Evolutionary conservation across 1,284 basidiomycete genomes (phyloP), one percentile per base, ranked within the genome.

Genomic region (Trametes polyzona): DNA sequence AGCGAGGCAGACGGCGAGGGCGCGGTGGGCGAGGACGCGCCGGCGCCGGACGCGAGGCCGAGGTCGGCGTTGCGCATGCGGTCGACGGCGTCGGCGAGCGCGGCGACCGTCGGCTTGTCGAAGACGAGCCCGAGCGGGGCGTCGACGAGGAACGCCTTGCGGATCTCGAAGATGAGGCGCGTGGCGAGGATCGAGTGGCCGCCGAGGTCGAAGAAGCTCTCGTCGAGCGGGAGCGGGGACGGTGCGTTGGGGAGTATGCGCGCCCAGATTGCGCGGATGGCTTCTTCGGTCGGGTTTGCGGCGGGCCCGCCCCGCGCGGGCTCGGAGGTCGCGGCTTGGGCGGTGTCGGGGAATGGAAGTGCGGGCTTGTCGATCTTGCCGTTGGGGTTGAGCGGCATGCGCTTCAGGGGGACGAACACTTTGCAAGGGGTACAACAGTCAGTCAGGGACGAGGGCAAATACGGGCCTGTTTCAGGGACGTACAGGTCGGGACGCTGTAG

Each of bases 321-420:
- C 14, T 77, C 70, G 26, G 66, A 65, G 23, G 77, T 67, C 19
- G 80, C 80, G 3, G 84, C 84, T 55, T 94, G 87, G 2, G 90
- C 93, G 1, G 97, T 99, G 74, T 99, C 97, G 1, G 97, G 97
- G 90, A 99, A 99, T 14, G 97, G 97, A 47, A 99, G 84, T 0
- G 95, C 93, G 0, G 97, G 96, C 74, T 99, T 99, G 80, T 99
- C 97, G 71, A 99, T 92, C 78, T 99, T 99, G 61, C 97, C 97
- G 72, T 99, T 99, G 4, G 97, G 97, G 72, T 98, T 99, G 50
- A 99, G 83, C 12, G 97, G 97, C 92, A 99, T 97, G 62, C 94
- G 91, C 59, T 84, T 84, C 36, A 99, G 82, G 0, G 97, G 97
- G 41, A 99, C 95, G 67, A 98, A 95, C 40, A 98, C 95, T n/a